Conservation (phyloP, 2,329 filamentous ascomycete genomes). For the Tolypocladium sp. region DNA sequence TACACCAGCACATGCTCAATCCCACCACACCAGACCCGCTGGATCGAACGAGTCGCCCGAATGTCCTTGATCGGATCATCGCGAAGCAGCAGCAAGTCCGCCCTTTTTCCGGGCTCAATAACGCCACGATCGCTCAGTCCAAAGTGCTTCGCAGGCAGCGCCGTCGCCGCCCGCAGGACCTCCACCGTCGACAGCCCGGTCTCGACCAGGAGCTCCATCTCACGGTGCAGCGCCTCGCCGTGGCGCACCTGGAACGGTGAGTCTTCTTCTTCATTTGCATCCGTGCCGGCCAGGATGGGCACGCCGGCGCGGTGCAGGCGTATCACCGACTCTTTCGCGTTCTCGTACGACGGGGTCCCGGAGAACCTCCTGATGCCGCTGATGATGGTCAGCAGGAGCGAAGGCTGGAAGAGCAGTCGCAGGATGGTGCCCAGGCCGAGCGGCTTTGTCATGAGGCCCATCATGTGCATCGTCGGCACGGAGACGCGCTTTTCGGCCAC, state of each 20-base stretch:
- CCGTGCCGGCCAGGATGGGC: constrained; percentile 20
- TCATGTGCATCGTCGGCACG: constrained; percentile 15
- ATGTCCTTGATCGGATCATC: constrained; percentile 19
- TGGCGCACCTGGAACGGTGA: constrained; percentile 5
- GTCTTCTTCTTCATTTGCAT: constrained; percentile 11
- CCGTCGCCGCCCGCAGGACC: constrained; percentile 11
- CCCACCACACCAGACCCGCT: constrained; percentile 16
- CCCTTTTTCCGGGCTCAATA: constrained; percentile 13
- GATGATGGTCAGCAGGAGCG: constrained; percentile 3
- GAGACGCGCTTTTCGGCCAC: constrained; percentile 8
- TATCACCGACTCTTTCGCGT: constrained; percentile 5
- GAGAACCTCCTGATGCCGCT: neutral
- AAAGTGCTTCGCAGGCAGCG: constrained; percentile 10
- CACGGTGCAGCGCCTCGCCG: constrained; percentile 11
- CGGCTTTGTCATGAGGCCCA: neutral
- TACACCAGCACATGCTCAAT: constrained; percentile 4
- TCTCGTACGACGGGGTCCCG: neutral
- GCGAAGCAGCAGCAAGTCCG: constrained; percentile 19
- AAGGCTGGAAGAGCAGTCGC: constrained; percentile 10
- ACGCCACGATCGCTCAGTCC: constrained; percentile 14
- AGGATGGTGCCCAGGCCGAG: neutral
- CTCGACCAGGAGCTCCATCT: constrained; percentile 11
- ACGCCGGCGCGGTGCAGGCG: constrained; percentile 16
- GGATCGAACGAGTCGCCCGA: constrained; percentile 12
- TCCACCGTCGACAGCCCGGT: constrained; percentile 10